These are phyloP conservation scores for Oryza nivara DNA, from an alignment of 176 grass and related monocot species.

Conservation along the genomic window DNA sequence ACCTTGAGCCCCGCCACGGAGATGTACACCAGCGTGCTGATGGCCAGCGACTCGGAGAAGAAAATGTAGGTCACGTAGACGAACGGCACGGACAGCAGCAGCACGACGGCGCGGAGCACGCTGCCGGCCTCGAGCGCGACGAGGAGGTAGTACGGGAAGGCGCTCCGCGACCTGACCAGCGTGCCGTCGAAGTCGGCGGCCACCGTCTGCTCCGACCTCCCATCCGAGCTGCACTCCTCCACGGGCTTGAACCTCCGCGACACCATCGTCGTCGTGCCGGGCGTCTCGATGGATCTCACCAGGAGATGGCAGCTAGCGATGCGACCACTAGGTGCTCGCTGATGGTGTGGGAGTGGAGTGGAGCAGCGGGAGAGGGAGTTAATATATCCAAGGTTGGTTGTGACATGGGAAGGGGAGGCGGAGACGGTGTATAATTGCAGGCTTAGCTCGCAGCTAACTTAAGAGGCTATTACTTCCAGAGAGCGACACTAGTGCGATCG, in stretches of 20 bases:
- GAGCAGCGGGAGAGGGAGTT: constrained; percentile 31
- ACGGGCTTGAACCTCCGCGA: constrained; percentile 66
- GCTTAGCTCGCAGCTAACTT: constrained; percentile 62
- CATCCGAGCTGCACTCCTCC: constrained; percentile 73
- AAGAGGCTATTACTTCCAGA: constrained; percentile 64
- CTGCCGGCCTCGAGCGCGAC: constrained; percentile 94
- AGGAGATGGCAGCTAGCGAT: not conserved
- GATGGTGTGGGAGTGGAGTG: constrained; percentile 32
- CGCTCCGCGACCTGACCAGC: constrained; percentile 76
- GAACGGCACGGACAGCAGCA: constrained; percentile 77
- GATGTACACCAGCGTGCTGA: constrained; percentile 81
- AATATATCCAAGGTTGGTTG: constrained; percentile 49
- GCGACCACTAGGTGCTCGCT: not conserved
- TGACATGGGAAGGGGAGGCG: not conserved
- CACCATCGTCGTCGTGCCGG: constrained; percentile 35
- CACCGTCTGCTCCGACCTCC: constrained; percentile 70
- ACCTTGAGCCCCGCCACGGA: constrained; percentile 77
- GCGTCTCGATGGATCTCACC: constrained; percentile 1
- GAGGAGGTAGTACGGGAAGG: constrained; percentile 94
- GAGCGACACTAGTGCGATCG: constrained; percentile 27
- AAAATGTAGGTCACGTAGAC: constrained; percentile 80
- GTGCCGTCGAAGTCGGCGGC: constrained; percentile 94
- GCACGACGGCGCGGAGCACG: constrained; percentile 70
- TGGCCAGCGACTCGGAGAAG: constrained; percentile 89
- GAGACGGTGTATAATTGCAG: constrained; percentile 65